These are phyloP conservation scores for Elsinoe fawcettii DNA, from an alignment of 2,329 filamentous ascomycete species.

Conservation along the genomic window DNA sequence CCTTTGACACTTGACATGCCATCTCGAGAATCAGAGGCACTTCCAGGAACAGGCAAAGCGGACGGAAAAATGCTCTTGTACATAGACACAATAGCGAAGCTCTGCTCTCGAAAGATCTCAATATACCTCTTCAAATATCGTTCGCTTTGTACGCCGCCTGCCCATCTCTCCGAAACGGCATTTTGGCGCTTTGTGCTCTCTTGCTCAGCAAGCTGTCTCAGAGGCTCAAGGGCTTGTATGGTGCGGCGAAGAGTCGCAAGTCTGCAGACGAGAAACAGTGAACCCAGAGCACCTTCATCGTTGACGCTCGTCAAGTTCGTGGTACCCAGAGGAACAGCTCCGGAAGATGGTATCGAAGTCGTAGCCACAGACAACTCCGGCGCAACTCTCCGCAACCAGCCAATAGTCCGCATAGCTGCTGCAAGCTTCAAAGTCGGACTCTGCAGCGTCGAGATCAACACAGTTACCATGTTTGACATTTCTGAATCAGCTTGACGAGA, in stretches of 20 bases:
- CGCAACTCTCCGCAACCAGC: slow-evolving; percentile 80
- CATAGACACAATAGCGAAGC: slow-evolving; percentile 90
- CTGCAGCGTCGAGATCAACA: slow-evolving; percentile 71
- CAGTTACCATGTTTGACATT: slow-evolving; percentile 80
- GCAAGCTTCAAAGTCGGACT: slow-evolving; percentile 77
- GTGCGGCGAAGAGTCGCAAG: slow-evolving; percentile 71
- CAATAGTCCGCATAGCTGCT: slow-evolving; percentile 79
- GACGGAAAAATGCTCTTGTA: slow-evolving; percentile 81
- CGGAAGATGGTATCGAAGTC: neutral
- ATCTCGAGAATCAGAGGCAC: neutral
- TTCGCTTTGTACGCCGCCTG: slow-evolving; percentile 87
- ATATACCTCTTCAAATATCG: slow-evolving; percentile 91
- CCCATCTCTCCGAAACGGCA: slow-evolving; percentile 20
- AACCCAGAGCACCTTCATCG: slow-evolving; percentile 62
- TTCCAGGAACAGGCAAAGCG: slow-evolving; percentile 38
- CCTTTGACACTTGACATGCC: neutral
- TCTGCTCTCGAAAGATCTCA: slow-evolving; percentile 95
- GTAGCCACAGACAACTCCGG: slow-evolving; percentile 56
- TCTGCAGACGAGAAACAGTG: slow-evolving; percentile 80
- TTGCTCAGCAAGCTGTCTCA: slow-evolving; percentile 83
- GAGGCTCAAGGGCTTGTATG: slow-evolving; percentile 73
- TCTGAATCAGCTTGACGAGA: slow-evolving; percentile 71
- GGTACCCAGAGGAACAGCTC: neutral
- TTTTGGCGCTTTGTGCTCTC: slow-evolving; percentile 43
- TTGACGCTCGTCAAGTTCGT: slow-evolving; percentile 18